Percentiles rank a stretch among this genome's conserved stretches.
phyloP scores from a whole-genome alignment of 202 grass and related monocot species.

The Saccharum hybrid region DNA sequence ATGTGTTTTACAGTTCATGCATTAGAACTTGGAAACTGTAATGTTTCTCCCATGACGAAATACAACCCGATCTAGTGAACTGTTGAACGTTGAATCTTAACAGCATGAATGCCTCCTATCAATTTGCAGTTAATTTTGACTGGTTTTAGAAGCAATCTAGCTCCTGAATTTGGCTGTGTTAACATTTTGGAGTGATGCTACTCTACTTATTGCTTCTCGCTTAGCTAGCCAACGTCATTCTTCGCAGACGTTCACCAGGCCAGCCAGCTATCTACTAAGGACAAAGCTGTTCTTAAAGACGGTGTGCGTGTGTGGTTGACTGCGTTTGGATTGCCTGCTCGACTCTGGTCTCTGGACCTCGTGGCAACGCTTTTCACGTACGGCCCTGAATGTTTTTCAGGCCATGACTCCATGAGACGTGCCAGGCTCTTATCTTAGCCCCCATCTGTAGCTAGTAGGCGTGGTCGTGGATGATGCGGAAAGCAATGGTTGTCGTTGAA shows the following conservation, averaged over 20 bases:
- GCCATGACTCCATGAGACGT: neutral
- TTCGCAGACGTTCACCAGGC: neutral
- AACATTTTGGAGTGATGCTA: neutral
- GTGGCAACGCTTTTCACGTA: neutral
- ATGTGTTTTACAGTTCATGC: too few relatives aligned
- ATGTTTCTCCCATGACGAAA: too few relatives aligned
- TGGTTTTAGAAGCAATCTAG: neutral
- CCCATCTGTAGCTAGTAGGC: neutral
- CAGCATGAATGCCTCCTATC: neutral
- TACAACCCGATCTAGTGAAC: too few relatives aligned
- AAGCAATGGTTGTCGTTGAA: conserved; percentile 36
- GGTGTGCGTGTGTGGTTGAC: neutral
- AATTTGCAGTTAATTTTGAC: neutral
- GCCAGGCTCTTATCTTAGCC: neutral
- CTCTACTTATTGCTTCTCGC: neutral
- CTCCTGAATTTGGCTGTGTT: neutral
- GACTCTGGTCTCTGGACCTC: neutral
- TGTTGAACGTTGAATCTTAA: too few relatives aligned
- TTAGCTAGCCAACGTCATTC: neutral
- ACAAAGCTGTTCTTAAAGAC: neutral
- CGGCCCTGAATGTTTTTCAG: neutral
- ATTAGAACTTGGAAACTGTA: too few relatives aligned
- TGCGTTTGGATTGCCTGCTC: neutral
- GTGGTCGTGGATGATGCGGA: conserved; percentile 5
- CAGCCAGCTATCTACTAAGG: neutral